Evolutionary conservation across 2,329 filamentous ascomycete genomes (phyloP).

Genomic region (Thelonectria rubi): DNA sequence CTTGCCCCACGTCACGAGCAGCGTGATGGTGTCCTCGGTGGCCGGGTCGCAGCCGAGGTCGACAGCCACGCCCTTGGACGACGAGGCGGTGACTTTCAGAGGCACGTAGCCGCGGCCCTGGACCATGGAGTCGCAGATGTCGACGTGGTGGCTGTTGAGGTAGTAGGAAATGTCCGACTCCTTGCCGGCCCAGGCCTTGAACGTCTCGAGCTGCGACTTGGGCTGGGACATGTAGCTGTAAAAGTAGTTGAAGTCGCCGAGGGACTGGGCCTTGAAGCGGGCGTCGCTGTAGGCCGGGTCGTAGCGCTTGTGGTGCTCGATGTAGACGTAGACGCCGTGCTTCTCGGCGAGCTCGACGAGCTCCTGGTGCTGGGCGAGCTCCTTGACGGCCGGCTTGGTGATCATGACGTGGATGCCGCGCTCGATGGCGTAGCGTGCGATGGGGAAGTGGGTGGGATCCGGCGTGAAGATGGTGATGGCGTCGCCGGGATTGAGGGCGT

Average conservation of each 20-base stretch:
- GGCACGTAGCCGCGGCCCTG: conserved; percentile 76
- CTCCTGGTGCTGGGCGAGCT: conserved; percentile 79
- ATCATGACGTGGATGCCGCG: conserved; percentile 89
- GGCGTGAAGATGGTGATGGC: conserved; percentile 97
- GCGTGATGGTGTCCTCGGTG: conserved; percentile 93
- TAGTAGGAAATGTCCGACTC: conserved; percentile 97
- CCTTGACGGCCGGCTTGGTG: conserved; percentile 93
- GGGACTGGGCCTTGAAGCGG: conserved; percentile 74
- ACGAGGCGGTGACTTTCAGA: conserved; percentile 79
- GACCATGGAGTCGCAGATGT: conserved; percentile 93
- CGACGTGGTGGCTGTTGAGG: conserved; percentile 93
- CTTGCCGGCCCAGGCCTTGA: conserved; percentile 91
- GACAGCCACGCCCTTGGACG: conserved; percentile 80
- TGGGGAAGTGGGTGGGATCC: conserved; percentile 91
- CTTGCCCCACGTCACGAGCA: conserved; percentile 89
- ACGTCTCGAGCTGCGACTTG: conserved; percentile 90
- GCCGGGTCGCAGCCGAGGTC: conserved; percentile 78
- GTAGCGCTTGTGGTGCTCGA: conserved; percentile 97
- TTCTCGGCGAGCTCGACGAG: conserved; percentile 77
- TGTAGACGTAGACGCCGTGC: conserved; percentile 85
- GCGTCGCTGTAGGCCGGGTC: conserved; percentile 94
- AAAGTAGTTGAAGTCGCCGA: conserved; percentile 98
- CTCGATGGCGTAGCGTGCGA: conserved; percentile 91
- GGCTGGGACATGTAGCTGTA: conserved; percentile 97
- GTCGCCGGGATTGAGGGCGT: conserved; percentile 80